phyloP scores from a whole-genome alignment of 1,284 basidiomycete genomes.

The Austroboletus novae-zelandiae region DNA sequence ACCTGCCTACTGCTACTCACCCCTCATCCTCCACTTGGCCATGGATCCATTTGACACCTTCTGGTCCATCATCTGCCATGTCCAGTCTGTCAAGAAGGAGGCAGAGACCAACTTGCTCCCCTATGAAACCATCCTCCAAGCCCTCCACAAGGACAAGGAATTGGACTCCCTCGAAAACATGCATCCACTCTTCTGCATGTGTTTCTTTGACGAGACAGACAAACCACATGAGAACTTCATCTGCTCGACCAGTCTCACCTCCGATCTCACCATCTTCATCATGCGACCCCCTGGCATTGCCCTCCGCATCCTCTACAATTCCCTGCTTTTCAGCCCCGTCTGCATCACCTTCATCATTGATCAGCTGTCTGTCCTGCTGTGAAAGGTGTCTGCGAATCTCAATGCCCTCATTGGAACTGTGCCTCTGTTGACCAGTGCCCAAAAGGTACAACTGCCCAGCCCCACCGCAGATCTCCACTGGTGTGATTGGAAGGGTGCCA shows the following conservation, averaged over 20 bases:
- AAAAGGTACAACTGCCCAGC: conserved; percentile 75
- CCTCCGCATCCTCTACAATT: conserved; percentile 88
- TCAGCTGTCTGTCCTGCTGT: conserved; percentile 82
- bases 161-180: conserved; percentile 48
- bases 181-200: conserved; percentile 83
- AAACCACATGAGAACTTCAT: conserved; percentile 73
- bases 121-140: conserved; percentile 77
- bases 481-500: conserved; percentile 96
- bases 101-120: conserved; percentile 84
- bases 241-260: conserved; percentile 77
- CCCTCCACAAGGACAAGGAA: conserved; percentile 68
- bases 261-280: conserved; percentile 88
- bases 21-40: conserved; percentile 82
- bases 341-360: conserved; percentile 82
- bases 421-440: conserved; percentile 68
- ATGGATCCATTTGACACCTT: conserved; percentile 89
- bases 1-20: no score
- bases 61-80: conserved; percentile 86
- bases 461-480: conserved; percentile 91
- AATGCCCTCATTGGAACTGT: conserved; percentile 70
- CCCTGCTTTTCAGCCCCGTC: conserved; percentile 83
- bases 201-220: conserved; percentile 94
- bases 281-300: conserved; percentile 83
- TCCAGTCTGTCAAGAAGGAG: conserved; percentile 84
- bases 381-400: conserved; percentile 67